A percentile compares a stretch with the other conserved stretches of the same genome.
These are phyloP conservation scores for Flaveria floridana DNA, from an alignment of 140 eudicot genomes.

Conservation along the genomic window DNA sequence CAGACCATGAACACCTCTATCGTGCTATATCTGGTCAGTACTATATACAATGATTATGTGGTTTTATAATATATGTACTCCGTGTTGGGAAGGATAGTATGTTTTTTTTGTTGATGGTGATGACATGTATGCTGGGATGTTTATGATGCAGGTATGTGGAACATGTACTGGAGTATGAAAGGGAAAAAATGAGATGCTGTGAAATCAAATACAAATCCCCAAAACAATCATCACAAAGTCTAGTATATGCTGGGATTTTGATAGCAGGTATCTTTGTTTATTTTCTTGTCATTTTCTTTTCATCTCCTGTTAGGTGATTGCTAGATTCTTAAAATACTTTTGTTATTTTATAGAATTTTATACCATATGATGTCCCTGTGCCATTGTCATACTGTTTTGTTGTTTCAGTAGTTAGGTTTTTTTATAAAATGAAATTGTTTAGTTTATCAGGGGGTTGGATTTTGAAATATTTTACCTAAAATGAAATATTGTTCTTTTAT, in stretches of 20 bases:
- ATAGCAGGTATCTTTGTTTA: conserved; percentile 90
- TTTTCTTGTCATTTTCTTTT: conserved; percentile 83
- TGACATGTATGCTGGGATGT: not conserved
- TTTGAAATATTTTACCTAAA: not conserved
- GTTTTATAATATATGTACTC: not conserved
- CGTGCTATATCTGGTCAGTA: not conserved
- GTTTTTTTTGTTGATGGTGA: not conserved
- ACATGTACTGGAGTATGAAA: conserved; percentile 63
- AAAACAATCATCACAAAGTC: conserved; percentile 66
- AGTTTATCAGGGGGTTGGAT: not conserved
- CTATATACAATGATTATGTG: not conserved
- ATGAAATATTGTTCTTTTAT: not conserved
- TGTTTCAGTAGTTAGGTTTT: not conserved
- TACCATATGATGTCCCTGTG: not conserved
- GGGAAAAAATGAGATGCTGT: conserved; percentile 92
- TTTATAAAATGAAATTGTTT: not conserved
- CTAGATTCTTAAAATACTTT: not conserved
- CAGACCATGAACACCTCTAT: too few species aligned
- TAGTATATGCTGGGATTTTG: conserved; percentile 84
- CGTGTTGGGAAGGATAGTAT: not conserved
- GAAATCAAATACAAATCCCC: conserved; percentile 64
- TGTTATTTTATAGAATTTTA: not conserved
- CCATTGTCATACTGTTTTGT: not conserved
- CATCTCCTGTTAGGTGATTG: conserved; percentile 80
- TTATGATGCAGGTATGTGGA: conserved; percentile 74